Base-by-base conservation (phyloP, 2,329 filamentous ascomycete genomes). In the Calonectria henricotiae region DNA sequence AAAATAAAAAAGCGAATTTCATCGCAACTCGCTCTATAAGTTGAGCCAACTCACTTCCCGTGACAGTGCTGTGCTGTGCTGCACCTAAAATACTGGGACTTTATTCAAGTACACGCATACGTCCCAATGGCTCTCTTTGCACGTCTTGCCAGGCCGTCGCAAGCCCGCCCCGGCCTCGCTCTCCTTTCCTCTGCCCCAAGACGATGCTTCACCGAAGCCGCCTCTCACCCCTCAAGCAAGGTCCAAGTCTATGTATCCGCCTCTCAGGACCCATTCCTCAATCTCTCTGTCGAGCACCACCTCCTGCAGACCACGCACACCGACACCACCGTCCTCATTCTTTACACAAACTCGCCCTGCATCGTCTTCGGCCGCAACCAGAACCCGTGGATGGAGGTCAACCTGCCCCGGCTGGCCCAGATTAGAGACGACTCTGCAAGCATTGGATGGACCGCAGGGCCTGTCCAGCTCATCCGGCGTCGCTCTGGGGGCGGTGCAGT, bases 281-380 rank as follows among this genome's bases (percentile, higher is more conserved):
- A 99, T 83, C 93, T 99, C 68, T 95, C 95, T 37, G 92, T 98
- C 77, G 96, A 99, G 85, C 94, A 98, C 81, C 92, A 94, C 81
- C 91, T 99, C 35, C 89, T 98, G 8, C 90, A 94, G 77, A 90
- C 90, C 65, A 92, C 92, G 0, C 89, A 91, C 1, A 86, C 90
- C 7, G 89, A 93, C 70, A 94, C 94, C 13, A 92, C 89, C 15
- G 83, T 98, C 62, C 89, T 98, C 2, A 93, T 98, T 67, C 89
- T 98, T 62, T 99, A 98, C 84, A 89, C 91, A 77, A 98, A 99
- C 83, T 84, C 90, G 43, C 95, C 96, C 0, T 95, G 94, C 80
- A 89, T 99, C 70, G 92, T 99, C 79, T 92, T 99, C 75, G 96
- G 96, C 49, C 91, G 96, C 70, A 99, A 99, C 81, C 96, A 99